These are phyloP conservation scores for Globisporangium nodosum DNA, from an alignment of 352 stramenopile species.

Conservation along the genomic window DNA sequence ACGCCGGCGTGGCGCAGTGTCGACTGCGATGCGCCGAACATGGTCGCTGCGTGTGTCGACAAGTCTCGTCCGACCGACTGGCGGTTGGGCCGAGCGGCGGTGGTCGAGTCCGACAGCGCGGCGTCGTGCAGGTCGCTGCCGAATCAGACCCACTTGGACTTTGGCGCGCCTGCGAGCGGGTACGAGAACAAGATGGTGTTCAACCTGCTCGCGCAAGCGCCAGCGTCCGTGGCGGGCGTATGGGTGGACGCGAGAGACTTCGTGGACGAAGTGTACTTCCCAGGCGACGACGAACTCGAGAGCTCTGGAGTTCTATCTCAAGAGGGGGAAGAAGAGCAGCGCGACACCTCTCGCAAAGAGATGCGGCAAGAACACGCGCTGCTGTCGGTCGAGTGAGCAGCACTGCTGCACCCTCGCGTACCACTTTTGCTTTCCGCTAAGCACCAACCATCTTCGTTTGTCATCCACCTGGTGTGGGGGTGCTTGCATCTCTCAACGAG, in stretches of 20 bases:
- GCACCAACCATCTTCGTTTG: background rate
- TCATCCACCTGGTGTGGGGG: background rate
- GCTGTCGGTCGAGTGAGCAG: constrained; percentile 8
- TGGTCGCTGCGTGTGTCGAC: constrained; percentile 37
- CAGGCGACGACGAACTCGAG: background rate
- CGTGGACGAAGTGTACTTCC: constrained; percentile 32
- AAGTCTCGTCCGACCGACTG: constrained; percentile 26
- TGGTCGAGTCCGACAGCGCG: constrained; percentile 29
- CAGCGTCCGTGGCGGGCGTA: constrained; percentile 27
- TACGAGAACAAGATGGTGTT: constrained; percentile 53
- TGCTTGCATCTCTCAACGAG: background rate
- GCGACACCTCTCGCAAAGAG: background rate
- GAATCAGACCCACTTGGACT: constrained; percentile 11
- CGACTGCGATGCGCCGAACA: constrained; percentile 38
- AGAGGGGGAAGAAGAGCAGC: background rate
- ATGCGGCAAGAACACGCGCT: constrained; percentile 7
- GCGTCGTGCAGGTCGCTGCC: constrained; percentile 10
- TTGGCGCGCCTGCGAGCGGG: constrained; percentile 38
- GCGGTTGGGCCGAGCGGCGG: constrained; percentile 22
- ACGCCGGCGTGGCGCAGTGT: constrained; percentile 44
- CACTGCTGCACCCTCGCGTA: background rate
- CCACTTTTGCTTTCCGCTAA: background rate
- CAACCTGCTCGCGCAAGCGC: constrained; percentile 23
- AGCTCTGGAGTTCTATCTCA: too few species aligned
- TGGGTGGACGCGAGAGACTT: constrained; percentile 42